Conservation (phyloP, 1,284 basidiomycete species). For the Leccinum griseonigrum region DNA sequence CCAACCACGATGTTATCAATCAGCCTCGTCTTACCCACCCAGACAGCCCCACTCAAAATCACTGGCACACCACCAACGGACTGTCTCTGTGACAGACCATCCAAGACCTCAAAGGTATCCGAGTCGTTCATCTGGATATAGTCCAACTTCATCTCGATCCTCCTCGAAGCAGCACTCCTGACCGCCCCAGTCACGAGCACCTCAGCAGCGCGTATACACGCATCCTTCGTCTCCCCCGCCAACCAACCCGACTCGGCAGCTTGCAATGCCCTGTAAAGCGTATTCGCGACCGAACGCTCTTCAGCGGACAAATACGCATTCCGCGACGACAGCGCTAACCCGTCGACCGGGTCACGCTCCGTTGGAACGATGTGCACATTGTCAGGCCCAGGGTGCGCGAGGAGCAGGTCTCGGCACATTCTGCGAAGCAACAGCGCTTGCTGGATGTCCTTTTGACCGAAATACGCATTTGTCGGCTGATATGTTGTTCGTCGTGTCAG, state of each 20-base stretch:
- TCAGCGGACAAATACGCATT: constrained; percentile 78
- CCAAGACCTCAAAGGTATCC: constrained; percentile 67
- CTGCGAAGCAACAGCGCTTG: constrained; percentile 87
- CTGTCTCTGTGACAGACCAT: constrained; percentile 29
- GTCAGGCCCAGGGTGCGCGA: constrained; percentile 69
- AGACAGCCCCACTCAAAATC: constrained; percentile 87
- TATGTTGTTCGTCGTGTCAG: background rate
- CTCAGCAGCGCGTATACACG: constrained; percentile 48
- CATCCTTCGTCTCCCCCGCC: constrained; percentile 47
- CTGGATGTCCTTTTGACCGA: constrained; percentile 99
- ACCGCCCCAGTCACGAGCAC: constrained; percentile 38
- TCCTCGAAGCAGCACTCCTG: constrained; percentile 34
- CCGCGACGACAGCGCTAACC: constrained; percentile 86
- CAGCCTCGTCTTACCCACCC: constrained; percentile 84
- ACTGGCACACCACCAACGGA: constrained; percentile 40
- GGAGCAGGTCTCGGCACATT: constrained; percentile 80
- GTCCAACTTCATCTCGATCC: constrained; percentile 67
- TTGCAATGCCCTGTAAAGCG: constrained; percentile 69
- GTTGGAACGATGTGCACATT: constrained; percentile 85
- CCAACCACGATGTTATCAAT: constrained; percentile 80
- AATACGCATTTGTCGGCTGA: constrained; percentile 90
- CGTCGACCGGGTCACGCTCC: constrained; percentile 58
- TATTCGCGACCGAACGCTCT: constrained; percentile 70
- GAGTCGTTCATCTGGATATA: constrained; percentile 91
- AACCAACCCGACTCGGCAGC: constrained; percentile 57